Conservation (phyloP, 441 rosid species). For the Cnidoscolus chayamansa region DNA sequence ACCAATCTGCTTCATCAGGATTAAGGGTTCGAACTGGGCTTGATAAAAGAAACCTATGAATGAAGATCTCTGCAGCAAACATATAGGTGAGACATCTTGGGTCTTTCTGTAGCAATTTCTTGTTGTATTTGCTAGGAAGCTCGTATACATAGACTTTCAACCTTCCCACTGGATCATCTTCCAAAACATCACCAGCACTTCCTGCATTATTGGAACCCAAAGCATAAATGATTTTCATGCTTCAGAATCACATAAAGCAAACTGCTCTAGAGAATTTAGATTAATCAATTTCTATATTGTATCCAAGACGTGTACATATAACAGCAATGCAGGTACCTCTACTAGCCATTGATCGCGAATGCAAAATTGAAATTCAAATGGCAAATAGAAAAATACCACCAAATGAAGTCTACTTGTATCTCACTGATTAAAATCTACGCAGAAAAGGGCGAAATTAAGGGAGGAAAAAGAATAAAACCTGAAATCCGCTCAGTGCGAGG, state of each 20-base stretch:
- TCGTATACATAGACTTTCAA: conserved; percentile 79
- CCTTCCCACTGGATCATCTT: conserved; percentile 91
- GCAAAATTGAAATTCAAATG: not conserved
- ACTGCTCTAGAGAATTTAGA: not conserved
- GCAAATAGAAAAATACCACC: not conserved
- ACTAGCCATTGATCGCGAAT: not conserved
- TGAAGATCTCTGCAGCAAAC: conserved; percentile 92
- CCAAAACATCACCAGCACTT: conserved; percentile 90
- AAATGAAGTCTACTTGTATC: not conserved
- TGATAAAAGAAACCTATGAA: conserved; percentile 85
- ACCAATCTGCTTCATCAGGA: conserved; percentile 93
- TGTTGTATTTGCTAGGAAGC: conserved; percentile 90
- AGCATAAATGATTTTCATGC: conserved; percentile 10
- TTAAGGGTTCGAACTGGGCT: conserved; percentile 77
- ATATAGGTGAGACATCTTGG: conserved; percentile 86
- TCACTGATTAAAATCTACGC: not conserved
- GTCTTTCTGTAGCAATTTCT: conserved; percentile 80
- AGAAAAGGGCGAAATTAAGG: not conserved
- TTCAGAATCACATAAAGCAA: conserved; percentile 8
- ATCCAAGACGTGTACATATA: not conserved
- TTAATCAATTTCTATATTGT: not conserved
- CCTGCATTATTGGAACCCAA: conserved; percentile 41
- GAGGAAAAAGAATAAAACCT: conserved; percentile 33
- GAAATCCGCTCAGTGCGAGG: conserved; percentile 68
- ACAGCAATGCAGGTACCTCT: not conserved